Conservation (phyloP, 1,139 yeast genomes). For the Starmera stellimalicola region DNA sequence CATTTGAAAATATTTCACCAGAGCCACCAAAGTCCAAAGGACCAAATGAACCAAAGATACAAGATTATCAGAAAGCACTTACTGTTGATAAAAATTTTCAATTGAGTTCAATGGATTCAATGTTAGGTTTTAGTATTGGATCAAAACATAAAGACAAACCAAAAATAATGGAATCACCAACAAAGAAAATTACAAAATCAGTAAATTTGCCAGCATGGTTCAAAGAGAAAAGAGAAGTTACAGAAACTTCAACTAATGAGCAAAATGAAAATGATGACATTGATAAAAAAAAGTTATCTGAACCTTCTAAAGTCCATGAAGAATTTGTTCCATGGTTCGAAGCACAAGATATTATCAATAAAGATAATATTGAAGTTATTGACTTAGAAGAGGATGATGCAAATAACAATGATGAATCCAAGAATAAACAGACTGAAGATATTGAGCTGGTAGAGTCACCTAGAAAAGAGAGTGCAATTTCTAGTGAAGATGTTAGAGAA, state of each 20-base stretch:
- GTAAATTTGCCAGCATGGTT: constrained; percentile 4
- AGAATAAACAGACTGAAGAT: constrained; percentile 2
- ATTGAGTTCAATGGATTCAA: neutral
- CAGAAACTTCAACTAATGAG: neutral
- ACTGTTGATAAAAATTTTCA: neutral
- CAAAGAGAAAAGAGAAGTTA: neutral
- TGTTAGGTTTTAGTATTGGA: neutral
- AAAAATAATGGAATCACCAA: neutral
- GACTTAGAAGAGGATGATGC: constrained; percentile 3
- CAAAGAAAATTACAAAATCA: neutral
- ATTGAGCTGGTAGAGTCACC: too few species aligned
- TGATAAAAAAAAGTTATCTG: neutral
- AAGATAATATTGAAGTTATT: neutral
- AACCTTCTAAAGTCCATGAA: too few species aligned
- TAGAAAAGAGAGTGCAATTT: neutral
- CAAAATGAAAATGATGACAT: neutral
- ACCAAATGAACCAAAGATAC: neutral
- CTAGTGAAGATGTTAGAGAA: neutral
- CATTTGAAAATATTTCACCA: neutral
- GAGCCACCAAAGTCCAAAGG: neutral
- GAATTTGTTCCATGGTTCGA: constrained; percentile 44
- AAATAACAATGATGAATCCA: neutral
- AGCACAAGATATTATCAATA: constrained; percentile 26
- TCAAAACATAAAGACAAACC: neutral
- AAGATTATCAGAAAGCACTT: neutral